A percentile compares a stretch with the other conserved stretches of the same genome.
Evolutionary conservation across 2,329 filamentous ascomycete genomes (phyloP).

Genomic region (Phyllosticta citriasiana): DNA sequence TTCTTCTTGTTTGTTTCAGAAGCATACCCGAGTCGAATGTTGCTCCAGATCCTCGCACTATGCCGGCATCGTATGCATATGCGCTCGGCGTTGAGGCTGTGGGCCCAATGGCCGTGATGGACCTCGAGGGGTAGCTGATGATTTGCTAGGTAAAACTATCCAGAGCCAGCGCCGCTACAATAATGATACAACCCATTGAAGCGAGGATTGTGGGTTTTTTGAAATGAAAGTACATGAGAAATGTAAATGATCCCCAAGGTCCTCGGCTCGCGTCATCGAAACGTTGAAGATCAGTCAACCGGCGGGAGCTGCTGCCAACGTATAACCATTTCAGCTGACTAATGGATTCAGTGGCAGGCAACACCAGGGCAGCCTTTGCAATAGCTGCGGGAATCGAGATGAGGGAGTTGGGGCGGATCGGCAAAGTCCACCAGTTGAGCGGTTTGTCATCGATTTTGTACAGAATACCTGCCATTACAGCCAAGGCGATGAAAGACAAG

Average conservation of each 20-base stretch:
- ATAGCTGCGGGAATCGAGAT: conserved; percentile 26
- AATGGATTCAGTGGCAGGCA: conserved; percentile 22
- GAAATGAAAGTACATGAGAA: not conserved
- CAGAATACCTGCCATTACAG: conserved; percentile 9
- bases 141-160: not conserved
- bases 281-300: conserved; percentile 17
- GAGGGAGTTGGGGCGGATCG: conserved; percentile 20
- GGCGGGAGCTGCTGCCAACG: conserved; percentile 12
- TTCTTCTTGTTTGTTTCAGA: not conserved
- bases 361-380: conserved; percentile 21
- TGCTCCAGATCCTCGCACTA: not conserved
- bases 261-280: conserved; percentile 23
- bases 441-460: conserved; percentile 5
- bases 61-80: not conserved
- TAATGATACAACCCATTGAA: not conserved
- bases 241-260: not conserved
- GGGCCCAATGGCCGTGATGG: not conserved
- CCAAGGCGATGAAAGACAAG: not conserved
- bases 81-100: not conserved
- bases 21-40: not conserved
- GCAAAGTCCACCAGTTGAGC: conserved; percentile 9
- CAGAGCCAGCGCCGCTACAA: not conserved
- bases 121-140: not conserved
- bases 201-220: not conserved
- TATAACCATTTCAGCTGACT: conserved; percentile 29